A percentile compares a stretch with the other conserved stretches of the same genome.
Conservation (phyloP, 768 basidiomycete genomes). For the Boletus pseudo-olivaceus region DNA sequence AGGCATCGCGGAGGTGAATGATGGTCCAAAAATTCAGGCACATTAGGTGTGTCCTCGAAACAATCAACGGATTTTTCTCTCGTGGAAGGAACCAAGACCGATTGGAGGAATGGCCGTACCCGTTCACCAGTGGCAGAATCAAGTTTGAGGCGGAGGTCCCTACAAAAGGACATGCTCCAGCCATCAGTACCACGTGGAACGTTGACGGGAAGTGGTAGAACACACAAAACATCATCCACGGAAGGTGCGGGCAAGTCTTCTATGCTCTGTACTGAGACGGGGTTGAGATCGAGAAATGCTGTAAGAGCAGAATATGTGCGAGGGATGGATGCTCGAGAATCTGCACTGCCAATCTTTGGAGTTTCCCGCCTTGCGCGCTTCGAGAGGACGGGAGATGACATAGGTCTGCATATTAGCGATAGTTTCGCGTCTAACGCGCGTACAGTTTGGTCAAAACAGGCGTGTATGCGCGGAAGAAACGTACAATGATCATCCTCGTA, state of each 20-base stretch:
- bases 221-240: constrained; percentile 42
- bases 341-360: constrained; percentile 36
- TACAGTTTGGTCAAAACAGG: background rate
- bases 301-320: constrained; percentile 21
- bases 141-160: constrained; percentile 32
- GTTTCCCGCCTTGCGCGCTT: constrained; percentile 45
- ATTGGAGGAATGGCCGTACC: constrained; percentile 29
- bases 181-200: background rate
- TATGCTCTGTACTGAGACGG: constrained; percentile 30
- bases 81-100: constrained; percentile 18
- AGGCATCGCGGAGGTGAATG: constrained; percentile 26
- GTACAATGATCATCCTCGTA: constrained; percentile 35
- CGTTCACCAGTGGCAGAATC: constrained; percentile 24
- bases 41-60: constrained; percentile 13
- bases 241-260: constrained; percentile 30
- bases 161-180: constrained; percentile 10
- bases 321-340: constrained; percentile 25
- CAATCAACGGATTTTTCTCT: constrained; percentile 9
- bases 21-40: constrained; percentile 30
- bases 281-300: constrained; percentile 19
- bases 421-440: constrained; percentile 24
- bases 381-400: constrained; percentile 44
- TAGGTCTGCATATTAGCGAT: constrained; percentile 30
- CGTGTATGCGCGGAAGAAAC: constrained; percentile 21
- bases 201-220: background rate